Conservation (phyloP, 2,329 filamentous ascomycete genomes). For the Alternaria hordeiaustralica region DNA sequence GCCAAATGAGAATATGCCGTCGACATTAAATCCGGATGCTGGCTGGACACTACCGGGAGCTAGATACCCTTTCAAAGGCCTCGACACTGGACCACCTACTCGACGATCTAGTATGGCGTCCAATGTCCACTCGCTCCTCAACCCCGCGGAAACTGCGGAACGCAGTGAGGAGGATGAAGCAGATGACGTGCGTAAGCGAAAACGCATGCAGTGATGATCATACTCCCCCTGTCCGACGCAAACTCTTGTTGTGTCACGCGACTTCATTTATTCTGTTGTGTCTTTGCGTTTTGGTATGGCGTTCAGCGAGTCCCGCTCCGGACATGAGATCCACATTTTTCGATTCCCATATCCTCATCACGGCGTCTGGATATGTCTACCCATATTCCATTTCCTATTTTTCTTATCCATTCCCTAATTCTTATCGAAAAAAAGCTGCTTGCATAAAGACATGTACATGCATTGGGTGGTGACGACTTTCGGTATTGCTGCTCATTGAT, state of each 20-base stretch:
- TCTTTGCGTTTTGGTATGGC: conserved; percentile 2
- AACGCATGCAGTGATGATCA: conserved; percentile 48
- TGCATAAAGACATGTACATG: neutral
- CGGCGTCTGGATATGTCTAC: neutral
- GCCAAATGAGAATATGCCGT: conserved; percentile 56
- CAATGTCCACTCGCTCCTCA: conserved; percentile 70
- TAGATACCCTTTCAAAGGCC: conserved; percentile 56
- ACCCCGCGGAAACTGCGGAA: conserved; percentile 72
- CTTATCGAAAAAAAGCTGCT: neutral
- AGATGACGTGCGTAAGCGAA: conserved; percentile 68
- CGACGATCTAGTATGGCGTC: conserved; percentile 74
- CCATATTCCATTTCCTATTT: neutral
- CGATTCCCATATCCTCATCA: neutral
- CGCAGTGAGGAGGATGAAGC: conserved; percentile 68
- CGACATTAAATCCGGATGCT: conserved; percentile 59
- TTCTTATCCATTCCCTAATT: neutral
- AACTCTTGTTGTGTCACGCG: neutral
- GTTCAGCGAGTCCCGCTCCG: neutral
- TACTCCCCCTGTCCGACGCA: neutral
- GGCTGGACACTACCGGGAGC: conserved; percentile 63
- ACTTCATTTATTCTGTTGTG: conserved; percentile 25
- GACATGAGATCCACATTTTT: neutral
- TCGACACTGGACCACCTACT: conserved; percentile 67
- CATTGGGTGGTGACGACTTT: conserved; percentile 2
- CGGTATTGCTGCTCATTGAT: neutral